phyloP scores from a whole-genome alignment of 2,329 filamentous ascomycete species.

The Lasiodiplodia sp. region DNA sequence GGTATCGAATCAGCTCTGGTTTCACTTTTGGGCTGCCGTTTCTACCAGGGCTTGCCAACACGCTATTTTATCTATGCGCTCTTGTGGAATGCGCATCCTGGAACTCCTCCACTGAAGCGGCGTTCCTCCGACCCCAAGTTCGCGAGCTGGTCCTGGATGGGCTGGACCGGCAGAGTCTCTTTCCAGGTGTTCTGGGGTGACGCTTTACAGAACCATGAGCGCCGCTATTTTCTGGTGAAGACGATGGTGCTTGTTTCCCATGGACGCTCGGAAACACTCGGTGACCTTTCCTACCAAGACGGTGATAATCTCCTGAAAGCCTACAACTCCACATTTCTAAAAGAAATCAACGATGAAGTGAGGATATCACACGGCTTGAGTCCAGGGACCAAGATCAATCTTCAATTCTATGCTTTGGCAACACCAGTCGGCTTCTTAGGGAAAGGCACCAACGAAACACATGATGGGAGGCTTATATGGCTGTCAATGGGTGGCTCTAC shows the following conservation, averaged over 20 bases:
- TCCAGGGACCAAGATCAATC: neutral
- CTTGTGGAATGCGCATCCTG: neutral
- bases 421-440: neutral
- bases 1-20: neutral
- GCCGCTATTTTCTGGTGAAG: no score
- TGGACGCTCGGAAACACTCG: neutral
- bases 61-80: neutral
- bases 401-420: neutral
- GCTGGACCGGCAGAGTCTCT: neutral
- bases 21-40: neutral
- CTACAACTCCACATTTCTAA: neutral
- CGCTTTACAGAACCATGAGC: no score
- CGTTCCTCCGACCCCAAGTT: neutral
- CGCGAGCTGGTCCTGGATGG: neutral
- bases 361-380: no score
- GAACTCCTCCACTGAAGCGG: neutral
- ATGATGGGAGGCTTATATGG: no score
- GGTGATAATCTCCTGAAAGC: accelerated
- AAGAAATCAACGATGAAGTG: no score
- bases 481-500: no score
- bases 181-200: neutral
- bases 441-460: no score
- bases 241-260: neutral
- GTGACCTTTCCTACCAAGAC: accelerated
- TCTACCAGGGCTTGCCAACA: neutral